These are phyloP conservation scores for Hypoxylon sp. DNA, from an alignment of 2,329 filamentous ascomycete genomes.

Conservation along the genomic window DNA sequence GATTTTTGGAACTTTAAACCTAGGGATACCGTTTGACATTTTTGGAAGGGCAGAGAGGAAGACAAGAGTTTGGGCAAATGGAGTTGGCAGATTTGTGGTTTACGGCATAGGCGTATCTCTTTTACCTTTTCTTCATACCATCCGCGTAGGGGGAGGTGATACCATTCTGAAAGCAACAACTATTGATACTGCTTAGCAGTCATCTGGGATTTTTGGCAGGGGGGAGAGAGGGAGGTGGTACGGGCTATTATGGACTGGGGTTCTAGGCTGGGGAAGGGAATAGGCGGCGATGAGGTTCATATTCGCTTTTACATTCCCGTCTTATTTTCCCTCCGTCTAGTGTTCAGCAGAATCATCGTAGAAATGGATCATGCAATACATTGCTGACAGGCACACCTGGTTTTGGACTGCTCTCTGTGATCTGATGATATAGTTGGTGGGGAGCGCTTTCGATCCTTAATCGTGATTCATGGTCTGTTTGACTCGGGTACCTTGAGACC, in stretches of 20 bases:
- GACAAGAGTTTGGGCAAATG: constrained; percentile 40
- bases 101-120: constrained; percentile 29
- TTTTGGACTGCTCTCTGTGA: constrained; percentile 15
- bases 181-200: constrained; percentile 18
- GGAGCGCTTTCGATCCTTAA: constrained; percentile 1
- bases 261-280: constrained; percentile 9
- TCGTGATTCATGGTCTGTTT: too few relatives aligned
- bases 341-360: constrained; percentile 13
- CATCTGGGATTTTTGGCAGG: constrained; percentile 17
- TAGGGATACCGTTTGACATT: constrained; percentile 49
- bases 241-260: constrained; percentile 7
- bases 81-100: constrained; percentile 41
- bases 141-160: constrained; percentile 29
- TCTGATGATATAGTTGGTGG: constrained; percentile 11
- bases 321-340: constrained; percentile 9
- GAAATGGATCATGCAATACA: constrained; percentile 21
- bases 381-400: constrained; percentile 17
- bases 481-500: not conserved
- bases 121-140: constrained; percentile 18
- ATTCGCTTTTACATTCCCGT: constrained; percentile 18
- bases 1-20: constrained; percentile 39
- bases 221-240: not conserved
- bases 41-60: constrained; percentile 30
- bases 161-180: constrained; percentile 36
- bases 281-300: constrained; percentile 1